Percentiles rank a stretch among this genome's conserved stretches.
phyloP scores from a whole-genome alignment of 169 alveolate species.

The Plasmodium vinckei region DNA sequence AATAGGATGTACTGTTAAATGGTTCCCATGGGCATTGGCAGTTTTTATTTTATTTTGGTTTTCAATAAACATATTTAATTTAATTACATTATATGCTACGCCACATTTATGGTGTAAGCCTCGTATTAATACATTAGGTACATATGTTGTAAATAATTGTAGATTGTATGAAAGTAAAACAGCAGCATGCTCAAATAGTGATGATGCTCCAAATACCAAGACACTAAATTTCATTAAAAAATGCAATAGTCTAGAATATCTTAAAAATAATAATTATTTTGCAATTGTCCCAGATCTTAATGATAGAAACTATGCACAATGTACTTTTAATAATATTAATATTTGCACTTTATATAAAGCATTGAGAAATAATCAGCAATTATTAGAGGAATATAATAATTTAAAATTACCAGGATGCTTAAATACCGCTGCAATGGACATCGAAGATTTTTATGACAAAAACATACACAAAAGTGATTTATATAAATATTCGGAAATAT shows the following conservation, averaged over 20 bases:
- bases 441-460: conserved; percentile 58
- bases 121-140: conserved; percentile 74
- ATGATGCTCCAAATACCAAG: neutral
- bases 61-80: conserved; percentile 67
- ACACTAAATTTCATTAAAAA: conserved; percentile 22
- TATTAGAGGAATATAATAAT: conserved; percentile 5
- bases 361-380: conserved; percentile 23
- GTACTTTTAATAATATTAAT: conserved; percentile 57
- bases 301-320: conserved; percentile 36
- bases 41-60: conserved; percentile 74
- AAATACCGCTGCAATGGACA: conserved; percentile 21
- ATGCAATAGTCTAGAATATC: conserved; percentile 42
- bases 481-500: conserved; percentile 58
- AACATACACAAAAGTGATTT: conserved; percentile 59
- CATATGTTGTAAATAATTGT: conserved; percentile 73
- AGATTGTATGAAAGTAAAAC: conserved; percentile 73
- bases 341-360: conserved; percentile 45
- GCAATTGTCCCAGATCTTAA: conserved; percentile 57
- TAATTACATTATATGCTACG: conserved; percentile 67
- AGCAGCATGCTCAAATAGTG: conserved; percentile 53
- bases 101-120: conserved; percentile 81
- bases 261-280: conserved; percentile 62
- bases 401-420: conserved; percentile 44
- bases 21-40: conserved; percentile 89
- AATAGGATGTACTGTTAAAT: conserved; percentile 88